These are phyloP conservation scores for Tulasnella sp. DNA, from an alignment of 768 basidiomycete species.

Conservation along the genomic window DNA sequence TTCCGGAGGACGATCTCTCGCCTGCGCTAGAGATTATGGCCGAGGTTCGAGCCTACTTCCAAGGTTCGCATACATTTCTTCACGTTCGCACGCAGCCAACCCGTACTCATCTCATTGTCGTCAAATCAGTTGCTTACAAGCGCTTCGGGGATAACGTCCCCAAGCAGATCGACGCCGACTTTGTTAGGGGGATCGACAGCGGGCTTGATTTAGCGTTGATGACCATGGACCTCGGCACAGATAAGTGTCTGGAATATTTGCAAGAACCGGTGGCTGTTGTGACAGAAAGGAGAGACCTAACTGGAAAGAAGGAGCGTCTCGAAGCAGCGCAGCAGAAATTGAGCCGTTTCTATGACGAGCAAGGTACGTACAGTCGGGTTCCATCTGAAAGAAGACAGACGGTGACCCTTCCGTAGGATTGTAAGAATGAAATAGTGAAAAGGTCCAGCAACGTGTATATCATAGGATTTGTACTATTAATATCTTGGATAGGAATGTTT, in stretches of 20 bases:
- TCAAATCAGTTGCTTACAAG: slow-evolving; percentile 53
- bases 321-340: slow-evolving; percentile 15
- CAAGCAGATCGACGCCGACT: slow-evolving; percentile 53
- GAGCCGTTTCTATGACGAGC: background rate
- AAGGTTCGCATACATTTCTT: slow-evolving; percentile 5
- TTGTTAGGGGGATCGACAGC: slow-evolving; percentile 51
- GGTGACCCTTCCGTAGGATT: background rate
- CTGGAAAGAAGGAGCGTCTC: slow-evolving; percentile 15
- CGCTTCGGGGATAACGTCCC: slow-evolving; percentile 58
- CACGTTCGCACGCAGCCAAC: background rate
- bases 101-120: background rate
- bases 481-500: too few species aligned
- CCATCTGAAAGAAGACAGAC: too few species aligned
- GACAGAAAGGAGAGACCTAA: slow-evolving; percentile 47
- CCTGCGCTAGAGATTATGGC: slow-evolving; percentile 24
- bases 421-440: background rate
- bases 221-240: slow-evolving; percentile 46
- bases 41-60: slow-evolving; percentile 15
- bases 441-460: too few species aligned
- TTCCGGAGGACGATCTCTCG: background rate
- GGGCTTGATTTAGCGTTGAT: slow-evolving; percentile 50
- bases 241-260: slow-evolving; percentile 51
- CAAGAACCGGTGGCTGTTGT: slow-evolving; percentile 50
- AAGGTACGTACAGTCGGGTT: too few species aligned
- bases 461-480: too few species aligned